Evolutionary conservation across 176 grass and related monocot species (phyloP).

Genomic region (Echinochloa phyllopogon): DNA sequence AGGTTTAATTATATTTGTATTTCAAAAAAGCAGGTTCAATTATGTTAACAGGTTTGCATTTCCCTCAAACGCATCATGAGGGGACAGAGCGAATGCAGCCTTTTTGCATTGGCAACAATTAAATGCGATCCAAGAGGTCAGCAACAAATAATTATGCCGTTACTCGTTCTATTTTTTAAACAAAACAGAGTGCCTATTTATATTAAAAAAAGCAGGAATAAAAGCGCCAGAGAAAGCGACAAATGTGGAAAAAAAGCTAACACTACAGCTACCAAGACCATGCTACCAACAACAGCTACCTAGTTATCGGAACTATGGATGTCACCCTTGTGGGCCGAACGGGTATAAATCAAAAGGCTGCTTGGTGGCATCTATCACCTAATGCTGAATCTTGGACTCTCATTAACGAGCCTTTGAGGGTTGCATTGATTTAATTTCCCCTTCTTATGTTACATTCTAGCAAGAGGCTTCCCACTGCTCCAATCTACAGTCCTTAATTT

Average conservation of each 20-base stretch:
- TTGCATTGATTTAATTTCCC: background rate
- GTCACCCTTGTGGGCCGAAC: background rate
- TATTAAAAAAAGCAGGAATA: background rate
- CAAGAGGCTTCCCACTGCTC: background rate
- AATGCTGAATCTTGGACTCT: constrained; percentile 6
- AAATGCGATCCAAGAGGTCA: background rate
- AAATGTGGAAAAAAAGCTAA: background rate
- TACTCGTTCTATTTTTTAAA: background rate
- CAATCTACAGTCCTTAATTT: background rate
- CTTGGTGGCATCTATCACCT: constrained; percentile 1
- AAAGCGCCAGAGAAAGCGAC: background rate
- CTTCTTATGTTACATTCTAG: background rate
- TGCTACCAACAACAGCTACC: background rate
- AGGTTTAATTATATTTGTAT: background rate
- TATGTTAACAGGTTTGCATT: background rate
- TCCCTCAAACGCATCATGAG: background rate
- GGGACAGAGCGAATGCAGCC: background rate
- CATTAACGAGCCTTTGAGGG: background rate
- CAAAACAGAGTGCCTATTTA: background rate
- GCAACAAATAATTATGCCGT: background rate
- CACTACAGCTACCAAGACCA: background rate
- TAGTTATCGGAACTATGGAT: background rate
- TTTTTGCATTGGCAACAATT: constrained; percentile 4
- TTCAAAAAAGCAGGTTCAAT: background rate
- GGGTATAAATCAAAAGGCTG: background rate